Conservation (phyloP, 495 filamentous ascomycete species). For the Recurvomyces mirabilis region DNA sequence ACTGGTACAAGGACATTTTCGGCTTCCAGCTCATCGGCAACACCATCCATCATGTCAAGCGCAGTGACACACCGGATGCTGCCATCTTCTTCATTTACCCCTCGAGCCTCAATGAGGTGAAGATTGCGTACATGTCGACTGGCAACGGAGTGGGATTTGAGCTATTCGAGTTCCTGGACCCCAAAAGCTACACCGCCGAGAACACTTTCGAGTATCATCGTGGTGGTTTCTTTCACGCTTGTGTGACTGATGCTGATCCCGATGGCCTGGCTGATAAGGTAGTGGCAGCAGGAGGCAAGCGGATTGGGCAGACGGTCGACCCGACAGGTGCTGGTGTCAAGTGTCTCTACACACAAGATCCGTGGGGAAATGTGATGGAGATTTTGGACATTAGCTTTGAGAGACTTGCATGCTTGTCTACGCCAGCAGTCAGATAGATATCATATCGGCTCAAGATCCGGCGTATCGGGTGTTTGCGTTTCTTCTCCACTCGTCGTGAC, state of each 20-base stretch:
- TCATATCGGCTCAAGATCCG: too few species aligned
- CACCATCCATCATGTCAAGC: too few species aligned
- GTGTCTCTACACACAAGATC: slow-evolving; percentile 9
- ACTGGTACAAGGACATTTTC: slow-evolving; percentile 23
- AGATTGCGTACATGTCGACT: slow-evolving; percentile 21
- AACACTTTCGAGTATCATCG: slow-evolving; percentile 16
- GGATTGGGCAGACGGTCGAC: slow-evolving; percentile 20
- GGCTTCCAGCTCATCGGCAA: slow-evolving; percentile 17
- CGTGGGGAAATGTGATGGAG: slow-evolving; percentile 50
- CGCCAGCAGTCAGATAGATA: too few species aligned
- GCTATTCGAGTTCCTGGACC: slow-evolving; percentile 25
- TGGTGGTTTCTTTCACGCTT: slow-evolving; percentile 22
- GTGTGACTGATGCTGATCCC: slow-evolving; percentile 22
- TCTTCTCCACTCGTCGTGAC: too few species aligned
- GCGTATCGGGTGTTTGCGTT: too few species aligned
- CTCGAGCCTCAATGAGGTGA: too few species aligned
- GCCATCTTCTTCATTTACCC: too few species aligned
- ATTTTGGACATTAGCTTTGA: slow-evolving; percentile 46
- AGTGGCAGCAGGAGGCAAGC: slow-evolving; percentile 7
- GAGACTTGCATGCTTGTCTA: too few species aligned
- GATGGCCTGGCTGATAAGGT: slow-evolving; percentile 19
- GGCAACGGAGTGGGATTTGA: slow-evolving; percentile 23
- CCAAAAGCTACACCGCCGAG: slow-evolving; percentile 1
- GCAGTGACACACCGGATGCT: too few species aligned
- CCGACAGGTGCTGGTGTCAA: background rate